A percentile compares a stretch with the other conserved stretches of the same genome.
Conservation (phyloP, 2,329 filamentous ascomycete species). For the Lasiodiplodia sp. region DNA sequence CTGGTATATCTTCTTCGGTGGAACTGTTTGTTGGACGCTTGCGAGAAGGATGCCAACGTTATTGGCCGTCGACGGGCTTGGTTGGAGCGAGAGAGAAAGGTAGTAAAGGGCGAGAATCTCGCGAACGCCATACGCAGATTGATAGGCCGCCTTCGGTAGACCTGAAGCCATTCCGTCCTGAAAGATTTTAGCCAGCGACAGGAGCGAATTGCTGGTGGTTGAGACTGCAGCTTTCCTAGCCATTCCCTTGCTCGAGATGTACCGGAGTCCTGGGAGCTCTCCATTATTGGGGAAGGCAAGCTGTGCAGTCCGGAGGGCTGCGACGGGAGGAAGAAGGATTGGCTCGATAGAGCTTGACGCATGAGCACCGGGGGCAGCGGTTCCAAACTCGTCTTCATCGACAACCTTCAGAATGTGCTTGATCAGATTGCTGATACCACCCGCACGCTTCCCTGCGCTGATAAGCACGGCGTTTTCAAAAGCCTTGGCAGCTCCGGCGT, state of each 20-base stretch:
- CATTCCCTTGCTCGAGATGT: conserved; percentile 70
- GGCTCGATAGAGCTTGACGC: conserved; percentile 61
- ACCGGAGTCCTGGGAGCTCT: conserved; percentile 79
- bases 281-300: conserved; percentile 81
- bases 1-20: conserved; percentile 50
- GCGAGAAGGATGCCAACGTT: conserved; percentile 98
- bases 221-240: conserved; percentile 82
- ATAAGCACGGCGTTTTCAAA: conserved; percentile 97
- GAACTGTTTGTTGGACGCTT: conserved; percentile 77
- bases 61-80: conserved; percentile 96
- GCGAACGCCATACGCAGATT: conserved; percentile 77
- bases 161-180: conserved; percentile 85
- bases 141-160: conserved; percentile 50
- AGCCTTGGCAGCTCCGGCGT: conserved; percentile 79
- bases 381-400: conserved; percentile 26
- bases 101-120: conserved; percentile 97
- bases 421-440: conserved; percentile 79
- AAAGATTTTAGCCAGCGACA: conserved; percentile 96
- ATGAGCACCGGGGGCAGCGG: conserved; percentile 19
- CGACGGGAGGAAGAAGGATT: conserved; percentile 81
- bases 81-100: conserved; percentile 89
- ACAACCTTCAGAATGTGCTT: conserved; percentile 77
- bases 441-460: conserved; percentile 73
- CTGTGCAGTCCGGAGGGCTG: conserved; percentile 80
- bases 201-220: conserved; percentile 92